Conservation (phyloP, 73 alveolate genomes). For the Paraurostyla sp. region DNA sequence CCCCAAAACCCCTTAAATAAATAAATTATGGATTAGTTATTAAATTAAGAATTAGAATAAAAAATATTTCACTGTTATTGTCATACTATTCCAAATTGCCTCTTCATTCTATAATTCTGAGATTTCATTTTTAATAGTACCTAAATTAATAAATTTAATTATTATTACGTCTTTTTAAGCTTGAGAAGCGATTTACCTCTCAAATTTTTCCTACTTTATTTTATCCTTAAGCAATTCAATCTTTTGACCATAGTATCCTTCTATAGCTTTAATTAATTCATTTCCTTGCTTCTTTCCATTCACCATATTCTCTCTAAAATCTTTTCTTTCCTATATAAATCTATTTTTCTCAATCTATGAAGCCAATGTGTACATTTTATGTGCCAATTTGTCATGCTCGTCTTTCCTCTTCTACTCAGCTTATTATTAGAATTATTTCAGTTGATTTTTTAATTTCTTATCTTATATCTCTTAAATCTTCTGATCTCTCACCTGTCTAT, state of each 20-base stretch:
- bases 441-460: conserved; percentile 14
- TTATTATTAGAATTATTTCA: neutral
- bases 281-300: neutral
- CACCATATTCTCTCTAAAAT: conserved; percentile 11
- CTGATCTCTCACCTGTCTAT: neutral
- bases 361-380: conserved; percentile 52
- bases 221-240: conserved; percentile 55
- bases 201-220: conserved; percentile 51
- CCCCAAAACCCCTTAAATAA: no score
- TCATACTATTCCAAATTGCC: no score
- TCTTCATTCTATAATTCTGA: no score
- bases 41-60: neutral
- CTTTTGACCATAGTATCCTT: conserved; percentile 34
- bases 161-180: conserved; percentile 44
- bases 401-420: conserved; percentile 15
- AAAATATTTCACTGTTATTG: no score
- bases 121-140: conserved; percentile 7
- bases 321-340: conserved; percentile 53
- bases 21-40: neutral
- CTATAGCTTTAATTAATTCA: neutral
- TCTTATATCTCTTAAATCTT: conserved; percentile 10
- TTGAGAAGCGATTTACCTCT: neutral
- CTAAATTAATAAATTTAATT: no score
- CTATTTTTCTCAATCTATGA: conserved; percentile 55
- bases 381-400: conserved; percentile 29